Evolutionary conservation across 208 protist genomes (phyloP).

Genomic region (Tetramitus jugosus): DNA sequence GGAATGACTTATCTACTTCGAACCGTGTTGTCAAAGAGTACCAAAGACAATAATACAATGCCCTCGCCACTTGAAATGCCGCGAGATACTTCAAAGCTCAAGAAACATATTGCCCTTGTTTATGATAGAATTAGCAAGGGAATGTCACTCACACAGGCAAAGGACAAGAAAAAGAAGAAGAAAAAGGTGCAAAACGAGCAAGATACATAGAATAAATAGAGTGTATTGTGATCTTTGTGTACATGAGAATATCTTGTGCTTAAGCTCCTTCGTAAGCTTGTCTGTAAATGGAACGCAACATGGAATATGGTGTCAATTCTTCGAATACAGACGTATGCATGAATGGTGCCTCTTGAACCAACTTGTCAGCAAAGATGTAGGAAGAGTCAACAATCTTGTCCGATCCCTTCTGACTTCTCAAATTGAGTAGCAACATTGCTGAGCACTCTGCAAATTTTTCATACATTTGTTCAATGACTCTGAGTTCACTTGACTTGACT

Average conservation of each 20-base stretch:
- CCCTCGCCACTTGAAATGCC: conserved; percentile 25
- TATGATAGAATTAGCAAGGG: conserved; percentile 36
- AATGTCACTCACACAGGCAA: too few species aligned
- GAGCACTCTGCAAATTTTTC: neutral
- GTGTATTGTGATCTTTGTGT: too few species aligned
- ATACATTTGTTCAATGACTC: neutral
- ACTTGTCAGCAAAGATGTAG: neutral
- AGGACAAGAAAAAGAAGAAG: too few species aligned
- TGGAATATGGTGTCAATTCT: conserved; percentile 7
- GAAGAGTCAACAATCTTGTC: neutral
- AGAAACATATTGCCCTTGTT: conserved; percentile 51
- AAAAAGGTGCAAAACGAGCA: too few species aligned
- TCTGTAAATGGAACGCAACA: neutral
- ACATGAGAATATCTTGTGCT: too few species aligned
- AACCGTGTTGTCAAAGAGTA: conserved; percentile 36
- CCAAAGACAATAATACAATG: conserved; percentile 28
- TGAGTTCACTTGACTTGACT: neutral
- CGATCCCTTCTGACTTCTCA: neutral
- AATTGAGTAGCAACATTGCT: neutral
- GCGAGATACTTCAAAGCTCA: conserved; percentile 48
- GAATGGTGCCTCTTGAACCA: neutral
- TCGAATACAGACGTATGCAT: neutral
- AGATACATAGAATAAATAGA: too few species aligned
- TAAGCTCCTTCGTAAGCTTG: too few species aligned
- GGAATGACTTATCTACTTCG: conserved; percentile 56